Conservation (phyloP, 768 basidiomycete genomes). For the Leucosporidium scottii region DNA sequence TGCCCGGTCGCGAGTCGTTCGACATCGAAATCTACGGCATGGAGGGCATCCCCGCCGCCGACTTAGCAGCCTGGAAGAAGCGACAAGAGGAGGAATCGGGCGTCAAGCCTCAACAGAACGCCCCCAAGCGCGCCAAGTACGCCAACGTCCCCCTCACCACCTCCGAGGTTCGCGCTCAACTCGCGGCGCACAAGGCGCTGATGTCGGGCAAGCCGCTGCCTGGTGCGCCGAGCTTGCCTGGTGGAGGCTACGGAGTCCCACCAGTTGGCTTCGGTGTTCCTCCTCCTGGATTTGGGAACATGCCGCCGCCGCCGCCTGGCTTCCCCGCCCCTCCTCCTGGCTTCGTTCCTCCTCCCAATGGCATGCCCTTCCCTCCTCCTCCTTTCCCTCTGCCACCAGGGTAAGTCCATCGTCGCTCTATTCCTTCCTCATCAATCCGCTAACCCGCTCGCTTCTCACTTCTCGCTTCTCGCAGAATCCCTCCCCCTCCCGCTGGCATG, state of each 20-base stretch:
- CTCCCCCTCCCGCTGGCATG: slow-evolving; percentile 36
- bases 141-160: slow-evolving; percentile 72
- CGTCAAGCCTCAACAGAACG: slow-evolving; percentile 51
- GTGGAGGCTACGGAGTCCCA: slow-evolving; percentile 35
- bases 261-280: slow-evolving; percentile 20
- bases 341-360: slow-evolving; percentile 44
- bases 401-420: slow-evolving; percentile 43
- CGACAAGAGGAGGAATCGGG: slow-evolving; percentile 92
- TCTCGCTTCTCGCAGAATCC: slow-evolving; percentile 28
- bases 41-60: slow-evolving; percentile 93
- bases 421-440: slow-evolving; percentile 35
- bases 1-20: slow-evolving; percentile 93
- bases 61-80: slow-evolving; percentile 90
- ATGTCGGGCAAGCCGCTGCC: slow-evolving; percentile 54
- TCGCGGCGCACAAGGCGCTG: slow-evolving; percentile 81
- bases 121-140: slow-evolving; percentile 61
- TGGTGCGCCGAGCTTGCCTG: slow-evolving; percentile 22
- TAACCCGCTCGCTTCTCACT: neutral
- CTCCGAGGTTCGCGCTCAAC: slow-evolving; percentile 73
- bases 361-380: slow-evolving; percentile 40
- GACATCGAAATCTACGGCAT: slow-evolving; percentile 99
- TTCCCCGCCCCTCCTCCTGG: slow-evolving; percentile 41
- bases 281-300: slow-evolving; percentile 29
- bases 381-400: slow-evolving; percentile 34
- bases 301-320: slow-evolving; percentile 10